These are phyloP conservation scores for Clarireedia paspali DNA, from an alignment of 2,329 filamentous ascomycete species.

Conservation along the genomic window DNA sequence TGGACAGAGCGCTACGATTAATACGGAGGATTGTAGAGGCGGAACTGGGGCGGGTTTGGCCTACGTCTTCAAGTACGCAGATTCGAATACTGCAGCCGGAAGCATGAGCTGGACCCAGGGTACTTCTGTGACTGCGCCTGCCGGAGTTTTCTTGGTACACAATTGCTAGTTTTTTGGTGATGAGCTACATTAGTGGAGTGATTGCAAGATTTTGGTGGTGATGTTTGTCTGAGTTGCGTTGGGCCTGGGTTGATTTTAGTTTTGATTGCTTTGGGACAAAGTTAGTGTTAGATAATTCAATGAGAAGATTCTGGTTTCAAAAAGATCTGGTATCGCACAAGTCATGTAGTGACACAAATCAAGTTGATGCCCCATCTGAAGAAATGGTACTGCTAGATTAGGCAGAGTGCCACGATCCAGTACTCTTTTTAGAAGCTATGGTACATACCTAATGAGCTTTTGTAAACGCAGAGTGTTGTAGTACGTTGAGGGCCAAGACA, in stretches of 20 bases:
- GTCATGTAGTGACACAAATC: too few relatives aligned
- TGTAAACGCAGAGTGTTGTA: too few relatives aligned
- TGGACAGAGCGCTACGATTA: conserved; percentile 5
- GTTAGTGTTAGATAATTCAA: too few relatives aligned
- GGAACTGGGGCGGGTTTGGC: conserved; percentile 5
- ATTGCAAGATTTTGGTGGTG: not conserved
- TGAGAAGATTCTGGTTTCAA: too few relatives aligned
- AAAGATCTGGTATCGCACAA: too few relatives aligned
- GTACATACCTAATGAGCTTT: too few relatives aligned
- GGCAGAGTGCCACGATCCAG: too few relatives aligned
- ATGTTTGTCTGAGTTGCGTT: not conserved
- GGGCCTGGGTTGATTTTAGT: not conserved
- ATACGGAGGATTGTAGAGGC: not conserved
- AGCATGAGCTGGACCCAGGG: conserved; percentile 12
- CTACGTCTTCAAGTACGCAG: conserved; percentile 10
- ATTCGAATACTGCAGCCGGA: conserved; percentile 9
- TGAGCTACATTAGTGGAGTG: not conserved
- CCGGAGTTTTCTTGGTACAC: conserved; percentile 14
- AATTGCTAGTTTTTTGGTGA: conserved; percentile 8
- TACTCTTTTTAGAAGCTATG: too few relatives aligned
- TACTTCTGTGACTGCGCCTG: conserved; percentile 6
- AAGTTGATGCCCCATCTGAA: too few relatives aligned
- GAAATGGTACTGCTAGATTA: too few relatives aligned
- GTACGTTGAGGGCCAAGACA: too few relatives aligned
- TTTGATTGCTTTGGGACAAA: not conserved